Conservation (phyloP, 768 basidiomycete species). For the Trametes villosa region DNA sequence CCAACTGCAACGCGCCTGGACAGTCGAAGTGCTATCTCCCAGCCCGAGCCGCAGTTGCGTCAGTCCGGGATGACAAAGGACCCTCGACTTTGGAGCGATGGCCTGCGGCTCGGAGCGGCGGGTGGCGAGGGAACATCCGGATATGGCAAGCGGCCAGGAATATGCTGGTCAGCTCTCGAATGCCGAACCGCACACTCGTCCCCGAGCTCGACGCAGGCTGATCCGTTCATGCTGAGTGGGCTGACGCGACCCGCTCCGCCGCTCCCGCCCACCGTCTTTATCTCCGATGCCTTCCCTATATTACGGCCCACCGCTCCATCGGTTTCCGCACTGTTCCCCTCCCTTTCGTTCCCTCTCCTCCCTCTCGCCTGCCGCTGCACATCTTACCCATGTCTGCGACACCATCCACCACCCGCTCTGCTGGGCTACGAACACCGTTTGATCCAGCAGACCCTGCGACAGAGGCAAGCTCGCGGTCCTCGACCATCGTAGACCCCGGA, state of each 20-base stretch:
- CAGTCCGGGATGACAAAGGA: not conserved
- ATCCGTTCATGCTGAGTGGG: not conserved
- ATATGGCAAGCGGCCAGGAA: conserved; percentile 9
- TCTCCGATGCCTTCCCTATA: conserved; percentile 1
- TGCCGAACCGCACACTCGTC: too few species aligned
- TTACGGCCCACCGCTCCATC: not conserved
- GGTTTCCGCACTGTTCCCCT: not conserved
- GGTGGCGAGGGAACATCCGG: not conserved
- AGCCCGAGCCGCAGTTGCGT: not conserved
- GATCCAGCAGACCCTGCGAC: not conserved
- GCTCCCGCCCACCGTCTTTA: not conserved
- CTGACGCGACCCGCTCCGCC: conserved; percentile 8
- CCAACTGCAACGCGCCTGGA: too few species aligned
- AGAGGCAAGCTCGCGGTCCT: conserved; percentile 20
- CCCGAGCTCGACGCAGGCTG: not conserved
- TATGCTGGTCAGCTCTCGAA: conserved; percentile 2
- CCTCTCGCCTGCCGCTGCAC: not conserved
- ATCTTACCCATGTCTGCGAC: not conserved
- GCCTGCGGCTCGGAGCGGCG: not conserved
- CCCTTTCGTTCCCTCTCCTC: not conserved
- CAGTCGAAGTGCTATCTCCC: not conserved
- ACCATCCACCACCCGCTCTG: not conserved
- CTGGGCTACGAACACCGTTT: not conserved
- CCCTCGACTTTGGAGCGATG: conserved; percentile 7
- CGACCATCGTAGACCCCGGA: conserved; percentile 22